Evolutionary conservation across 2,329 filamentous ascomycete species (phyloP).

Genomic region (Xylariaceae sp.): DNA sequence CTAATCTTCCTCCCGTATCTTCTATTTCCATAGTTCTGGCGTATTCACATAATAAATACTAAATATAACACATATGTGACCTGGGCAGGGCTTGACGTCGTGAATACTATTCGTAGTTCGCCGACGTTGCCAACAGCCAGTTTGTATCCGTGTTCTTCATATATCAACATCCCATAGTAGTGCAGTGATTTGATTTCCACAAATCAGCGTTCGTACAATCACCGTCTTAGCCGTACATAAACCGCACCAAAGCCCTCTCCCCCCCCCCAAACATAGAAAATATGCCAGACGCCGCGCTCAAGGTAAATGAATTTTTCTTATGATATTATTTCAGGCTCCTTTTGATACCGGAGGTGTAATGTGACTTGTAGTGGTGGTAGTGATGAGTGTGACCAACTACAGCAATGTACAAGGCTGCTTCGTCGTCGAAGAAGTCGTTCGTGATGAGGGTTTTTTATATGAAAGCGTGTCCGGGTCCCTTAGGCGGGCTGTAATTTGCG

Average conservation of each 20-base stretch:
- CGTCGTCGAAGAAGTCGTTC: no score
- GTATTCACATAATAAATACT: slow-evolving; percentile 11
- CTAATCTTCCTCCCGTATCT: not conserved
- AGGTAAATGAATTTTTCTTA: slow-evolving; percentile 12
- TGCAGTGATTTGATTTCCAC: not conserved
- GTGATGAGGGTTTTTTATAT: no score
- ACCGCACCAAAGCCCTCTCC: no score
- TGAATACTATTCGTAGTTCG: not conserved
- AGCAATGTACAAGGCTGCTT: slow-evolving; percentile 22
- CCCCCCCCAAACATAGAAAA: not conserved
- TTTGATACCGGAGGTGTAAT: not conserved
- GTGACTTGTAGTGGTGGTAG: no score
- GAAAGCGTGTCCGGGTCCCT: slow-evolving; percentile 36
- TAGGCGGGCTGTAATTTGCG: slow-evolving; percentile 31
- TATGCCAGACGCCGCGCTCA: slow-evolving; percentile 27
- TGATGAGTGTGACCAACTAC: slow-evolving; percentile 1
- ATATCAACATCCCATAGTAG: not conserved
- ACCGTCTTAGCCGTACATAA: slow-evolving; percentile 7
- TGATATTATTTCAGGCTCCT: slow-evolving; percentile 12
- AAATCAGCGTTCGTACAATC: slow-evolving; percentile 10
- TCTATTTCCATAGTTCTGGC: not conserved
- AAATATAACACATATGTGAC: not conserved
- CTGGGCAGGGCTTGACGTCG: not conserved
- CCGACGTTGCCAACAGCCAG: not conserved
- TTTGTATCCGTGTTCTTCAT: not conserved